Evolutionary conservation across 2,329 filamentous ascomycete species (phyloP), one percentile per base, ranked within the genome.

Genomic region (Bipolaris victoriae): DNA sequence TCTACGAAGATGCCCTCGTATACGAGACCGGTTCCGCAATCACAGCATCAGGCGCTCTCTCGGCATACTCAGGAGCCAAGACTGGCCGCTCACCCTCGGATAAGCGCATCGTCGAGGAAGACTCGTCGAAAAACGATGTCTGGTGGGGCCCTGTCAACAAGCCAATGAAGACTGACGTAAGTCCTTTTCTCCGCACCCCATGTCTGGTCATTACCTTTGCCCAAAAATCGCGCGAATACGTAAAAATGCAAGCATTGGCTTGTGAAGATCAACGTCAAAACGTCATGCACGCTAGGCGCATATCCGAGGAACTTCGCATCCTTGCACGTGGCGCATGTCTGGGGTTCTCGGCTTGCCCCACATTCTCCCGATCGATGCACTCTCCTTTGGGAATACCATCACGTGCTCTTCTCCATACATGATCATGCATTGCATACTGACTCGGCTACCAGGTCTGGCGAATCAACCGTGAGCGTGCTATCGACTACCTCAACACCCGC

Each of bases 61-160:
- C 92, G 63, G 95, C 95, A 75, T 99, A 97, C 86, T 98, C 95
- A 45, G 95, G 95, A 73, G 91, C 92, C 72, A 99, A 99, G 87
- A 99, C 95, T 61, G 95, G 95, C 62, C 92, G 95, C 66, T 99
- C 95, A 61, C 95, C 95, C 22, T 88, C 91, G 54, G 95, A 99
- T 82, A 99, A 99, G 89, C 90, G 95, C 78, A 91, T 99, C 76
- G 95, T 99, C 76, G 88, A 96, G 82, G 95, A 99, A 80, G 83
- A 88, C 58, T 84, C 87, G 62, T 98, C 95, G 65, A 89, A 97
- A 79, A 89, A 95, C 55, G 88, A 99, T 61, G 86, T 99, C 74
- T 99, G 95, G 95, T 98, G 95, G 95, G 95, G 95, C 74, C 94
- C 95, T 55, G 95, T 99, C 69, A 99, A 99, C 86, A 98, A 98